phyloP scores from a whole-genome alignment of 2,329 filamentous ascomycete species.

The Verticillium dahliae region DNA sequence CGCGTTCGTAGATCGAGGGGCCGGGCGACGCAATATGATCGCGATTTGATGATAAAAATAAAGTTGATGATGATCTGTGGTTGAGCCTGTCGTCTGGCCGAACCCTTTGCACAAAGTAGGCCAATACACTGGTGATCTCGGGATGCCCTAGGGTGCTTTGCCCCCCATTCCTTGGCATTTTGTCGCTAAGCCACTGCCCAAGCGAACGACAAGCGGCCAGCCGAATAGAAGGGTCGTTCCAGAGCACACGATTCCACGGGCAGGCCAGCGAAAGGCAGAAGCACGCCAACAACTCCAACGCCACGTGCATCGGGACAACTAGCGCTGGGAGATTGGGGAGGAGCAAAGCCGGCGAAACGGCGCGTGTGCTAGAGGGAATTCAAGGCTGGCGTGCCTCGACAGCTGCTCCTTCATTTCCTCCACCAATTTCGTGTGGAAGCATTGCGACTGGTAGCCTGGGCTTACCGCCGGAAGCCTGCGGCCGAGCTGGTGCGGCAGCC shows the following conservation, averaged over 20 bases:
- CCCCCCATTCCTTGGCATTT: neutral
- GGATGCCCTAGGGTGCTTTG: neutral
- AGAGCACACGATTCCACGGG: neutral
- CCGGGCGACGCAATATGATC: neutral
- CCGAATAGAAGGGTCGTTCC: neutral
- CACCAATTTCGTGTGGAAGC: neutral
- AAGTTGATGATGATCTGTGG: neutral
- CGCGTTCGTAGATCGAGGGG: neutral
- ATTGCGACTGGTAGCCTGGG: neutral
- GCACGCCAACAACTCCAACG: neutral
- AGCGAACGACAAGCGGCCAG: neutral
- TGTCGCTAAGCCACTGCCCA: neutral
- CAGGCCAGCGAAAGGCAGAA: neutral
- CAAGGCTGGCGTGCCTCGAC: neutral
- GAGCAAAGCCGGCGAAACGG: neutral
- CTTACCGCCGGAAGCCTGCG: neutral
- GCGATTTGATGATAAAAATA: neutral
- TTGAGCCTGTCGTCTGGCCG: neutral
- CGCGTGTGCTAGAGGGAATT: neutral
- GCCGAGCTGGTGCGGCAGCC: neutral
- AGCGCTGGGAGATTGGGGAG: neutral
- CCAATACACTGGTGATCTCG: neutral
- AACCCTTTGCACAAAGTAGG: neutral
- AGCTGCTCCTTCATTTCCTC: neutral
- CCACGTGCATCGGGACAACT: neutral